phyloP scores from a whole-genome alignment of 192 early-diverging fungal genomes.

The Backusella luteola region DNA sequence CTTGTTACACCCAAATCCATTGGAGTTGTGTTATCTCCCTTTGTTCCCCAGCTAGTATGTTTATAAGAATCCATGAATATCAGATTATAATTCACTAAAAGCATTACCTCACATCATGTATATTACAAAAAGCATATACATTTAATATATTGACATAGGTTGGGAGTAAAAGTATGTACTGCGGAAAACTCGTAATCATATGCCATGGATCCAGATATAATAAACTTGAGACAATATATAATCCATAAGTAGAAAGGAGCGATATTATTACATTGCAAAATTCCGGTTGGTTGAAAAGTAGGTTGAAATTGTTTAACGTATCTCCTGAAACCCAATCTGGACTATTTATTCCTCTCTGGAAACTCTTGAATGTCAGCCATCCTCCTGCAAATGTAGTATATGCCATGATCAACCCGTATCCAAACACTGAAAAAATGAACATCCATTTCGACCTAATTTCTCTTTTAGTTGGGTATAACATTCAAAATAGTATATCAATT shows the following conservation, averaged over 20 bases:
- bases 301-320: background rate
- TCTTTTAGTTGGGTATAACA: background rate
- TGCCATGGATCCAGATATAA: constrained; percentile 79
- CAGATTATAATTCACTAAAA: background rate
- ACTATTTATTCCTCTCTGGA: constrained; percentile 24
- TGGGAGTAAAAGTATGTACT: constrained; percentile 76
- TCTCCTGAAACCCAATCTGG: constrained; percentile 12
- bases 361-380: constrained; percentile 46
- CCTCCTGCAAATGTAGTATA: constrained; percentile 56
- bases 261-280: constrained; percentile 67
- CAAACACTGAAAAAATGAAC: constrained; percentile 46
- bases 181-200: constrained; percentile 69
- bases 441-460: constrained; percentile 51
- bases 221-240: constrained; percentile 70
- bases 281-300: constrained; percentile 19
- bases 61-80: background rate
- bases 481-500: background rate
- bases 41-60: constrained; percentile 76
- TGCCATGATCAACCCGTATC: constrained; percentile 49
- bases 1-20: constrained; percentile 50
- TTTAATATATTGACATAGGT: constrained; percentile 71
- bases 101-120: constrained; percentile 52
- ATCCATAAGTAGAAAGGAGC: constrained; percentile 66
- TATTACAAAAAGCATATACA: constrained; percentile 62
- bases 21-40: constrained; percentile 64